Conservation (phyloP, 352 stramenopile species). For the Globisporangium apiculatum region DNA sequence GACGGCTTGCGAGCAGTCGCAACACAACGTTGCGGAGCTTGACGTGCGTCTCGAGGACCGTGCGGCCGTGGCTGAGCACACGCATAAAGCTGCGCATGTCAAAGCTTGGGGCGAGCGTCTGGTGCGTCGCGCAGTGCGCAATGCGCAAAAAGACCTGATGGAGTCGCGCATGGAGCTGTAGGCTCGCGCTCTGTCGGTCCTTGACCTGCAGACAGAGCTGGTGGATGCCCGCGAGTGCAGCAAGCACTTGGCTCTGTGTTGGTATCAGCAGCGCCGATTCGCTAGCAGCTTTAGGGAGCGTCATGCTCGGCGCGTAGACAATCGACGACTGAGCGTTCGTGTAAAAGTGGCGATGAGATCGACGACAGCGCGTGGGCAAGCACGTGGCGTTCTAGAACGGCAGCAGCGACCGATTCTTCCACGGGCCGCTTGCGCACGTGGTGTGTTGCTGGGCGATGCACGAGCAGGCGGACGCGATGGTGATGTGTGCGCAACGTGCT, state of each 20-base stretch:
- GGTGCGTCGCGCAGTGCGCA: conserved; percentile 21
- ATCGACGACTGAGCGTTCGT: neutral
- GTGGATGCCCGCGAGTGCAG: conserved; percentile 28
- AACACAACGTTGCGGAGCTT: conserved; percentile 28
- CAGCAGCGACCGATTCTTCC: neutral
- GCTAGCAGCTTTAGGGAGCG: no score
- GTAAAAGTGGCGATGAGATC: no score
- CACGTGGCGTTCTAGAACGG: neutral
- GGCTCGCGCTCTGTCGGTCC: conserved; percentile 30
- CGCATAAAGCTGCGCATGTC: conserved; percentile 26
- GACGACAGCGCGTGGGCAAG: no score
- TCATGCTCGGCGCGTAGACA: no score
- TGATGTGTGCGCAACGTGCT: no score
- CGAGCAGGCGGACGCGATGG: no score
- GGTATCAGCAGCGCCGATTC: neutral
- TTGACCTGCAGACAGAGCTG: conserved; percentile 33
- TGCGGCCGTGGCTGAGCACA: conserved; percentile 41
- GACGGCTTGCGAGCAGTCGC: conserved; percentile 30
- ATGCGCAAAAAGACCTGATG: conserved; percentile 45
- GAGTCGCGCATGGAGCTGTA: conserved; percentile 40
- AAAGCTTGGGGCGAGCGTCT: conserved; percentile 17
- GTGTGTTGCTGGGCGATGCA: neutral
- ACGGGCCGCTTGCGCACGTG: neutral
- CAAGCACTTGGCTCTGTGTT: conserved; percentile 24
- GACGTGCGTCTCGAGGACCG: conserved; percentile 32